These are phyloP conservation scores for Capsicum chinense DNA, from an alignment of 257 asterid genomes.

Conservation along the genomic window DNA sequence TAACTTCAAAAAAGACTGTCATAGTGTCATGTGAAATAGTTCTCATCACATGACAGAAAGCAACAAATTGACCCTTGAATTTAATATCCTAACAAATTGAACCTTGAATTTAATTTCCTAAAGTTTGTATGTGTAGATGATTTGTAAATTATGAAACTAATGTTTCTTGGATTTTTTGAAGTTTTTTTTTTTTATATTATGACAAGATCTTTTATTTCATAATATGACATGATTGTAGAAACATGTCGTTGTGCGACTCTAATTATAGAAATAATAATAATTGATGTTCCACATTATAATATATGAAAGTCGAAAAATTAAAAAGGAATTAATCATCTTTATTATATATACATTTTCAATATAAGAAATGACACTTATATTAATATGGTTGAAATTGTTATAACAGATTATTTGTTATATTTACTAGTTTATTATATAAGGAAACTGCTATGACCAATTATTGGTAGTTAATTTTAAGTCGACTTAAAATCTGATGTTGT, in stretches of 20 bases:
- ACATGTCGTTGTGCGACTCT: not conserved
- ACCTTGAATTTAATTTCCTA: not conserved
- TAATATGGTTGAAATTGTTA: not conserved
- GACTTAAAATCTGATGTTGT: no score
- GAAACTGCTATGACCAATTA: no score
- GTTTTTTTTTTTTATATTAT: not conserved
- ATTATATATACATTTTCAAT: no score
- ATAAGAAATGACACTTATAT: no score
- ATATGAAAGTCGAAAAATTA: not conserved
- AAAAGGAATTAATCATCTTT: not conserved
- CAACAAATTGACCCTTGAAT: not conserved
- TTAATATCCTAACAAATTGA: slow-evolving; percentile 1
- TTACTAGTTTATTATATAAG: no score
- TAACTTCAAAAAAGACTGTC: not conserved
- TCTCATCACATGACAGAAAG: slow-evolving; percentile 24
- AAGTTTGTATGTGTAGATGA: not conserved
- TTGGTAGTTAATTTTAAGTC: not conserved
- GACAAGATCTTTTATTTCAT: not conserved
- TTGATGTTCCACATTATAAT: not conserved
- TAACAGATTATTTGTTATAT: no score
- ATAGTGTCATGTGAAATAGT: slow-evolving; percentile 3
- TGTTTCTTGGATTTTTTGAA: not conserved
- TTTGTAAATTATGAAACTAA: slow-evolving; percentile 10
- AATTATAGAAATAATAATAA: not conserved
- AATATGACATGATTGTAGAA: not conserved